Evolutionary conservation across 163 green algal species (phyloP).

Genomic region (Chlamydomonas reinhardtii): DNA sequence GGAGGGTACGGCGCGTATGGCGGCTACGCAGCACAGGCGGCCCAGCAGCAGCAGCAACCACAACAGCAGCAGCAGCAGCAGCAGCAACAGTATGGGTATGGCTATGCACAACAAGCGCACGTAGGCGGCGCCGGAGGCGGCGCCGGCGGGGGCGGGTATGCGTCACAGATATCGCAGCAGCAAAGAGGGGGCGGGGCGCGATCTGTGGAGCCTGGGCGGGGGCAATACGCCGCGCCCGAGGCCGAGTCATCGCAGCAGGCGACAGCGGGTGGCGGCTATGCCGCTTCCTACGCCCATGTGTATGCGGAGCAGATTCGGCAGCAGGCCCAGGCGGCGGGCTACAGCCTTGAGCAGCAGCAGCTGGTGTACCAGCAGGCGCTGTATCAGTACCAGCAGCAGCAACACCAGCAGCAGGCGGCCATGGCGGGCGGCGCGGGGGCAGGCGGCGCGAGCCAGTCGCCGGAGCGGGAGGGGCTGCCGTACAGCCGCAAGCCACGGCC

Average conservation of each 20-base stretch:
- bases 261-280: conserved; percentile 14
- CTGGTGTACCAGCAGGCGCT: conserved; percentile 45
- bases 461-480: conserved; percentile 60
- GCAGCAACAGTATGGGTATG: conserved; percentile 12
- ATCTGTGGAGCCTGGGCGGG: neutral
- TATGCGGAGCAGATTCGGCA: conserved; percentile 49
- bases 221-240: neutral
- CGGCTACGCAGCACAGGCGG: neutral
- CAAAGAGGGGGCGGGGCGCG: neutral
- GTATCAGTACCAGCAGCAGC: conserved; percentile 50
- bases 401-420: neutral
- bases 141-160: neutral
- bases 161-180: neutral
- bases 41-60: conserved; percentile 13
- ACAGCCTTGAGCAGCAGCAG: conserved; percentile 30
- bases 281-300: conserved; percentile 18
- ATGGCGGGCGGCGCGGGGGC: neutral
- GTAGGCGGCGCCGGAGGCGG: neutral
- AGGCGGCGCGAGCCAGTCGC: neutral
- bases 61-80: conserved; percentile 28
- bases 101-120: neutral
- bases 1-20: neutral
- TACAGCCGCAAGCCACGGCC: conserved; percentile 71
- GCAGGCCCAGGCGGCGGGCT: conserved; percentile 32
- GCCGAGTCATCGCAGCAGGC: neutral